Conservation (phyloP, 805 yeast genomes). For the Kazachstania taianensis region DNA sequence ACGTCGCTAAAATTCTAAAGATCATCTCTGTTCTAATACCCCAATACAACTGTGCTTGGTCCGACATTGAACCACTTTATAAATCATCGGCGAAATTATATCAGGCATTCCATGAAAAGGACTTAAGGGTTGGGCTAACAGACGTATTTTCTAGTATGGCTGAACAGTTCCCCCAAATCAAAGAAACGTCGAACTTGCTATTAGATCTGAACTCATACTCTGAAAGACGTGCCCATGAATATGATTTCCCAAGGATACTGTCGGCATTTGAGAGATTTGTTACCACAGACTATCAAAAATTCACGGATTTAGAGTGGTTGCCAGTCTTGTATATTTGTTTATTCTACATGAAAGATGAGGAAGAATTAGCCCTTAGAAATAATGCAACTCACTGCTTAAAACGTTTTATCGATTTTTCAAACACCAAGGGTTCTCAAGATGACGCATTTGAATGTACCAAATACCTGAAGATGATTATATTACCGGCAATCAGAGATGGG, state of each 20-base stretch:
- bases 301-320: constrained; percentile 58
- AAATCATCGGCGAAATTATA: constrained; percentile 47
- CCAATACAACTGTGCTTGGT: constrained; percentile 43
- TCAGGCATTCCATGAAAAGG: constrained; percentile 45
- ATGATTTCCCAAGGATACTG: constrained; percentile 70
- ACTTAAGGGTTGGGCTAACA: constrained; percentile 54
- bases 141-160: constrained; percentile 53
- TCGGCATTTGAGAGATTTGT: constrained; percentile 56
- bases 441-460: constrained; percentile 22
- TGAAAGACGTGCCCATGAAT: constrained; percentile 49
- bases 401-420: constrained; percentile 52
- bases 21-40: constrained; percentile 47
- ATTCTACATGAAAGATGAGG: constrained; percentile 63
- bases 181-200: constrained; percentile 42
- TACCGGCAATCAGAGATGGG: constrained; percentile 62
- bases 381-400: constrained; percentile 59
- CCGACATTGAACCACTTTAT: constrained; percentile 41
- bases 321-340: constrained; percentile 64
- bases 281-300: constrained; percentile 37
- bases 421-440: constrained; percentile 23
- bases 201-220: constrained; percentile 64
- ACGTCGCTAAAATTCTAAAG: constrained; percentile 46
- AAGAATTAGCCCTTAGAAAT: constrained; percentile 70
- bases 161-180: constrained; percentile 34
- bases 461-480: constrained; percentile 41